Evolutionary conservation across 2,329 filamentous ascomycete species (phyloP), one percentile per base, ranked within the genome.

Genomic region (Neonectria sp.): DNA sequence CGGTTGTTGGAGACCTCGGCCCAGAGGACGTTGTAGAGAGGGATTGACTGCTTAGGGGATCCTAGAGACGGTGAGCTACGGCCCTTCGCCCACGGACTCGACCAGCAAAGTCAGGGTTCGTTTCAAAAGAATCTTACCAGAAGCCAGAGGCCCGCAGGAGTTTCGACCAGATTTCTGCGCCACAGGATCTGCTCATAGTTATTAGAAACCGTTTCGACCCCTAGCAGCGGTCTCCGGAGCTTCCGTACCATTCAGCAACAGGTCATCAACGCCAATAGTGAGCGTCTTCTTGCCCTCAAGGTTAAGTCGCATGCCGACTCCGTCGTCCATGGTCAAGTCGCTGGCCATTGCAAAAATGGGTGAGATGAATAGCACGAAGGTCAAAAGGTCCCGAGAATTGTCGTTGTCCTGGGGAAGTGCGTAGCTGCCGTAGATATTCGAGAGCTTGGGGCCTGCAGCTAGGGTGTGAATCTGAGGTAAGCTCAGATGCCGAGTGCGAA

Each of bases 21-120:
- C 91, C 94, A 97, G 55, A 98, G 90, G 68, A 98, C 83, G 78
- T 97, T 93, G 83, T 93, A 95, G 68, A 94, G 91, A 2, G 93
- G 91, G 33, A 98, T 92, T 6, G 75, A 75, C 25, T 78, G 71
- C 12, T 73, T 76, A 9, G 71, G 63, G n/a, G 68, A 65, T 58
- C 71, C 79, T 80, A 55, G 33, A 61, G 40, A 25, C 5, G 35
- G 37, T 63, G 40, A 43, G 46, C 53, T 33, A 29, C 9, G n/a
- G 31, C 12, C n/a, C 31, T 24, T 53, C n/a, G 29, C 13, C 21
- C 11, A 15, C n/a, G n/a, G 31, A 33, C 51, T 53, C 15, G 40
- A 27, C 31, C 29, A 21, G 9, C 6, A 7, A 37, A 57, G 24
- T 29, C 29, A 33, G 21, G 7, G 56, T 25, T 52, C 25, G 52